Evolutionary conservation across 225 moss, liverwort and hornwort genomes (phyloP), one percentile per base, ranked within the genome.

Genomic region (Pseudoscleropodium purum): DNA sequence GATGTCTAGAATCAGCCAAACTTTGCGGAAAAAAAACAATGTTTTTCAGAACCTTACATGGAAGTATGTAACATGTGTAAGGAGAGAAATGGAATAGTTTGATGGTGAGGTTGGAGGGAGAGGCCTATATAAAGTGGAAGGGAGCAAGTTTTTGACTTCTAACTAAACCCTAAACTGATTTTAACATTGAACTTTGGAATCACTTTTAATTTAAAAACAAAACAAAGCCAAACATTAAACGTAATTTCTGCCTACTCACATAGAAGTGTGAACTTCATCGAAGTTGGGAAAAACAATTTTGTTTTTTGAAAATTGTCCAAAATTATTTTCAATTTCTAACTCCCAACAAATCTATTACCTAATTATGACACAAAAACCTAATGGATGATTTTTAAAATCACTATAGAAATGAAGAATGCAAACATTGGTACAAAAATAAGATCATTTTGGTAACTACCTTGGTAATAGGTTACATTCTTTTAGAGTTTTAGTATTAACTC

Each of bases 41-140:
- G 3, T 8, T 76, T 51, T 12, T 0, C 0, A 0, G 0, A 31
- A 56, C 4, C 23, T 13, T 30, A 33, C 2, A 20, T 34, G 2
- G 34, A 52, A 23, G 13, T 23, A 14, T 52, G 9, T 7, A 51
- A 33, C 51, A 51, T 49, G 30, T 47, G 18, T 2, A 30, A 75
- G 11, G 30, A 39, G 6, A 18, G 17, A 30, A 74, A 10, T 45
- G 17, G 10, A 30, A 74, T 21, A 39, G 25, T 70, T 14, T 39
- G 25, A 1, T 4, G 1, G 7, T 43, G 26, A 74, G 74, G 9
- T 17, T 45, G 1, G 5, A 45, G 10, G 10, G 10, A 74, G 23
- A 74, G 45, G 17, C 29, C 3, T 0, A 17, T 43, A 6, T 16
- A 17, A 29, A 74, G 2, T 29, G 17, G 10, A 74, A 2, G 25